Conservation (phyloP, 1,284 basidiomycete genomes). For the Dichomitus squalens region DNA sequence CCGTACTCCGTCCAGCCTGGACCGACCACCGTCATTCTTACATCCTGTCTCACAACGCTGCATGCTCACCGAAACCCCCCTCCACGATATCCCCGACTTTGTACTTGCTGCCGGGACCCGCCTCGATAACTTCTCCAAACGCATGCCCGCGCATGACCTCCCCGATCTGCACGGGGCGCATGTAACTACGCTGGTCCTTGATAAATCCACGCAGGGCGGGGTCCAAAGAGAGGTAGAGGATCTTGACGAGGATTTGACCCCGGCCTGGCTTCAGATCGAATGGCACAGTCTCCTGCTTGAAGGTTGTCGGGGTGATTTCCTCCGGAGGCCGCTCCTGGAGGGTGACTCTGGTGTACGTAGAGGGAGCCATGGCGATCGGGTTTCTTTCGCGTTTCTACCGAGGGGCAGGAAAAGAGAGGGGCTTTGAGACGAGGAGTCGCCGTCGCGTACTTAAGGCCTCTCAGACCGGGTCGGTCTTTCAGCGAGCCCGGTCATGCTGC, state of each 20-base stretch:
- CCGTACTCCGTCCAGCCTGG: constrained; percentile 82
- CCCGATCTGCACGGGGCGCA: constrained; percentile 79
- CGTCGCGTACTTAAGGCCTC: not conserved
- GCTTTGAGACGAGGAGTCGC: not conserved
- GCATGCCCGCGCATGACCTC: constrained; percentile 80
- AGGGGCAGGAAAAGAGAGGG: not conserved
- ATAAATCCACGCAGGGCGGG: constrained; percentile 88
- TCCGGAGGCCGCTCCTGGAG: constrained; percentile 72
- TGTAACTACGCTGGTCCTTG: constrained; percentile 66
- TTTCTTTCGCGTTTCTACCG: not conserved
- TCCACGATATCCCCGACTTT: constrained; percentile 69
- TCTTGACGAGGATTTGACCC: constrained; percentile 69
- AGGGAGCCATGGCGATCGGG: constrained; percentile 31
- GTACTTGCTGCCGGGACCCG: constrained; percentile 55
- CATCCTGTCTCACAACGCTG: not conserved
- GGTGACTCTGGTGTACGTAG: constrained; percentile 65
- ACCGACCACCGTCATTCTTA: not conserved
- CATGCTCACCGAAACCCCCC: constrained; percentile 54
- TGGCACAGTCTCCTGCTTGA: constrained; percentile 61
- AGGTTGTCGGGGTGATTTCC: constrained; percentile 70
- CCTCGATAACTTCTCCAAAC: constrained; percentile 69
- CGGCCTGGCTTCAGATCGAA: constrained; percentile 56
- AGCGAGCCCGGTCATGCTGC: not conserved
- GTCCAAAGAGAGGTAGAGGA: constrained; percentile 79
- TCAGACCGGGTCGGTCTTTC: not conserved